These are phyloP conservation scores for Purpureocillium lavendulum DNA, from an alignment of 2,329 filamentous ascomycete genomes.

Conservation along the genomic window DNA sequence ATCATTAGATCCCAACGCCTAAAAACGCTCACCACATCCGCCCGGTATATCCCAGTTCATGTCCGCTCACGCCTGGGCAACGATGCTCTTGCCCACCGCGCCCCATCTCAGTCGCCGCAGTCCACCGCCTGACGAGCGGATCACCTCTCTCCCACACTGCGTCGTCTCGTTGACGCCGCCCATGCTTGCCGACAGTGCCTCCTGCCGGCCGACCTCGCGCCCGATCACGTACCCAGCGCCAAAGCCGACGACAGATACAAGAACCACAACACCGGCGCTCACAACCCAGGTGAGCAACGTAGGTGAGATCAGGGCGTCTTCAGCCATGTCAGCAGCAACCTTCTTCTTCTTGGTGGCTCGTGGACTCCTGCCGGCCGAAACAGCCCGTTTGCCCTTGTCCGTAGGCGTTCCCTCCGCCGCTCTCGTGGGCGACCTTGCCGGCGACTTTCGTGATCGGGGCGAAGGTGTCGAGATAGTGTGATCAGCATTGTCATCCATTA, in stretches of 20 bases:
- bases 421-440: slow-evolving; percentile 18
- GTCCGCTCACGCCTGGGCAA: slow-evolving; percentile 24
- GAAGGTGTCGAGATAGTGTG: slow-evolving; percentile 7
- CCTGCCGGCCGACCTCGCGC: slow-evolving; percentile 56
- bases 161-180: slow-evolving; percentile 35
- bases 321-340: slow-evolving; percentile 24
- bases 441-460: slow-evolving; percentile 18
- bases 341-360: slow-evolving; percentile 54
- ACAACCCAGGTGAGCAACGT: slow-evolving; percentile 58
- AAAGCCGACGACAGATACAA: slow-evolving; percentile 61
- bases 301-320: slow-evolving; percentile 43
- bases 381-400: slow-evolving; percentile 43
- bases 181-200: slow-evolving; percentile 36
- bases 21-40: too few species aligned
- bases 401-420: slow-evolving; percentile 9
- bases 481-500: slow-evolving; percentile 29
- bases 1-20: slow-evolving; percentile 1
- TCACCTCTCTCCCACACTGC: slow-evolving; percentile 44
- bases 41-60: too few species aligned
- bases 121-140: slow-evolving; percentile 41
- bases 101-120: slow-evolving; percentile 48
- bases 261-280: slow-evolving; percentile 57
- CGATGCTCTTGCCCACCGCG: slow-evolving; percentile 40
- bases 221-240: slow-evolving; percentile 62
- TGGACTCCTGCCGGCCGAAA: slow-evolving; percentile 28